Percentiles rank a stretch among this genome's conserved stretches.
Conservation (phyloP, 805 yeast species). For the Cyberlindnera meyerae region DNA sequence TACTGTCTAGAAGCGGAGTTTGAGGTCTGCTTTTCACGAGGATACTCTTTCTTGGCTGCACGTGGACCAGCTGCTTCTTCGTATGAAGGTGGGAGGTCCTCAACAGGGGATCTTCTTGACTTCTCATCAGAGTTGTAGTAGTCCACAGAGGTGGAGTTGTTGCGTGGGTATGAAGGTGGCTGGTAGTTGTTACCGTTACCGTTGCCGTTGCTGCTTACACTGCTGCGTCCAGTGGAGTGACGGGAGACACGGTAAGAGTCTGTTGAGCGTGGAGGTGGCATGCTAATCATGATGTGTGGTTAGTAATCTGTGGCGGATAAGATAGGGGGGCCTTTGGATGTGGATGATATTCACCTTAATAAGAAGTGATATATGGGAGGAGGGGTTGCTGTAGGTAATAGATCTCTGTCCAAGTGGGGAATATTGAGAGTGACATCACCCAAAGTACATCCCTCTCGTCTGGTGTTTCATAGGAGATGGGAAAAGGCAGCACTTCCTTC, state of each 20-base stretch:
- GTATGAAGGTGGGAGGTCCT: slow-evolving; percentile 56
- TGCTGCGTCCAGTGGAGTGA: slow-evolving; percentile 31
- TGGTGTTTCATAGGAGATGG: too few relatives aligned
- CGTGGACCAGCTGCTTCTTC: slow-evolving; percentile 62
- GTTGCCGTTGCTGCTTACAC: slow-evolving; percentile 19
- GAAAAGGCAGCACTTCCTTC: too few relatives aligned
- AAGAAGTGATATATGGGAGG: too few relatives aligned
- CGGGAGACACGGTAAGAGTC: slow-evolving; percentile 44
- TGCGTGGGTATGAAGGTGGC: slow-evolving; percentile 32
- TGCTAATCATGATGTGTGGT: slow-evolving; percentile 13
- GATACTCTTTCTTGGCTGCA: slow-evolving; percentile 40
- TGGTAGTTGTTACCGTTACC: too few relatives aligned
- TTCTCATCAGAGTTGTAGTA: slow-evolving; percentile 27
- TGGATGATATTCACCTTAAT: too few relatives aligned
- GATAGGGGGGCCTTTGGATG: too few relatives aligned
- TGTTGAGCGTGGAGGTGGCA: slow-evolving; percentile 26
- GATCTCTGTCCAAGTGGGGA: too few relatives aligned
- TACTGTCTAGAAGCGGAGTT: slow-evolving; percentile 11
- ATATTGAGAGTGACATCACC: too few relatives aligned
- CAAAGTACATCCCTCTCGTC: too few relatives aligned
- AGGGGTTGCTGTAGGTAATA: too few relatives aligned
- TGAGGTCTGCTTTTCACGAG: slow-evolving; percentile 43
- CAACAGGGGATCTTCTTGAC: slow-evolving; percentile 13
- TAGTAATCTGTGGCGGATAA: slow-evolving; percentile 11
- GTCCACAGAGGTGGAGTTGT: slow-evolving; percentile 24